Evolutionary conservation across 129 eudicot genomes (phyloP), one percentile per base, ranked within the genome.

Genomic region (Deinandra increscens): DNA sequence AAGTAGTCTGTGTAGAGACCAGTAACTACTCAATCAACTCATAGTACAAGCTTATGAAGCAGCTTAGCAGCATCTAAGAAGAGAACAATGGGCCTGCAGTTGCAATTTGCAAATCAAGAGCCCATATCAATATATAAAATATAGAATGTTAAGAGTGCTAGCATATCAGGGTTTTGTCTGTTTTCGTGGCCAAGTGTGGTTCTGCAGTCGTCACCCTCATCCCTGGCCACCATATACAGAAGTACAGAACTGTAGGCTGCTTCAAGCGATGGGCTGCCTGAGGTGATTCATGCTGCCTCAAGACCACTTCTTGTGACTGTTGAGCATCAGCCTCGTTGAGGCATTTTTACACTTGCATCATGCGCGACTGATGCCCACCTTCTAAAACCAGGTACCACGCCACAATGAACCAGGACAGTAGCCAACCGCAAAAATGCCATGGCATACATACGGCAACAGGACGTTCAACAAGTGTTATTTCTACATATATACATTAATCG

Each of bases 121-220:
- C 1, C 31, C 29, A 53, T 20, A 53, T 53, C 14, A 19, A 34
- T n/a, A 22, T 10, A 54, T 23, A 54, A 54, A 54, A 20, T 18
- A 11, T 45, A 45, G 17, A 2, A 4, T 36, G 8, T 22, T 23
- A 54, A 2, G 11, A 54, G n/a, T 22, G 15, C 23, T 18, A 54
- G 60, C 60, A 54, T 20, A 54, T 54, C 22, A 54, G 60, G 12
- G 12, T 4, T 54, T 54, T 10, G 33, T 20, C 22, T 22, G 13
- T 54, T 54, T 54, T 54, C 34, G 60, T 9, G 60, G 60, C 60
- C 34, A 54, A 54, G n/a, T 6, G 36, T 54, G 36, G 36, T 22
- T 54, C 36, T 54, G n/a, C 59, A 50, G 10, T 9, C 31, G 6
- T 8, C 12, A 11, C 31, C 13, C 6, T 20, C 48, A 51, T 51